A percentile compares a stretch with the other conserved stretches of the same genome.
phyloP scores from a whole-genome alignment of 2,329 filamentous ascomycete species.

The Alternaria angustiovoidea region DNA sequence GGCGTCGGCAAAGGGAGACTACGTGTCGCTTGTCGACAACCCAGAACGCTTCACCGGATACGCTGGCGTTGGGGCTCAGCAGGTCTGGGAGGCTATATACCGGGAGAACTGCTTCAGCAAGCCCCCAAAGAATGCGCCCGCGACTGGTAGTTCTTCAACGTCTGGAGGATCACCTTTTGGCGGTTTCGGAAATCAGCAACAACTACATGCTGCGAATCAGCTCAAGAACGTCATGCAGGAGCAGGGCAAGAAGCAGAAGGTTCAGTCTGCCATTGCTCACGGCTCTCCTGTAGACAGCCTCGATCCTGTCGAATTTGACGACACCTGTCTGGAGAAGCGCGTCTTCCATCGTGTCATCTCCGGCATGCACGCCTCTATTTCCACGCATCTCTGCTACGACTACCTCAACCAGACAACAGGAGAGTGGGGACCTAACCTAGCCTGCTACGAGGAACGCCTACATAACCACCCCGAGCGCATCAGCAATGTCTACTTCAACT shows the following conservation, averaged over 20 bases:
- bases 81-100: conserved; percentile 97
- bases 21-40: conserved; percentile 92
- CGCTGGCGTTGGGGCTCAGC: conserved; percentile 79
- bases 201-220: conserved; percentile 65
- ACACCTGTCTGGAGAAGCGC: conserved; percentile 97
- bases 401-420: conserved; percentile 95
- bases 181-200: conserved; percentile 54
- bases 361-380: conserved; percentile 98
- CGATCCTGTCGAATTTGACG: conserved; percentile 77
- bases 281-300: conserved; percentile 66
- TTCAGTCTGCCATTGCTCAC: conserved; percentile 63
- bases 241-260: conserved; percentile 68
- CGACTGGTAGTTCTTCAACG: conserved; percentile 43
- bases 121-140: conserved; percentile 45
- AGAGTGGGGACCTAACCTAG: conserved; percentile 87
- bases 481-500: conserved; percentile 99
- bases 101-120: conserved; percentile 92
- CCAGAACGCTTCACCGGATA: conserved; percentile 97
- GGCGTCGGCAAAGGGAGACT: conserved; percentile 86
- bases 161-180: conserved; percentile 52
- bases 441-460: conserved; percentile 88
- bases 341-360: conserved; percentile 96
- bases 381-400: conserved; percentile 93
- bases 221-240: conserved; percentile 67
- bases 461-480: conserved; percentile 88